Evolutionary conservation across 805 yeast genomes (phyloP).

Genomic region (Suhomyces kilbournensis): DNA sequence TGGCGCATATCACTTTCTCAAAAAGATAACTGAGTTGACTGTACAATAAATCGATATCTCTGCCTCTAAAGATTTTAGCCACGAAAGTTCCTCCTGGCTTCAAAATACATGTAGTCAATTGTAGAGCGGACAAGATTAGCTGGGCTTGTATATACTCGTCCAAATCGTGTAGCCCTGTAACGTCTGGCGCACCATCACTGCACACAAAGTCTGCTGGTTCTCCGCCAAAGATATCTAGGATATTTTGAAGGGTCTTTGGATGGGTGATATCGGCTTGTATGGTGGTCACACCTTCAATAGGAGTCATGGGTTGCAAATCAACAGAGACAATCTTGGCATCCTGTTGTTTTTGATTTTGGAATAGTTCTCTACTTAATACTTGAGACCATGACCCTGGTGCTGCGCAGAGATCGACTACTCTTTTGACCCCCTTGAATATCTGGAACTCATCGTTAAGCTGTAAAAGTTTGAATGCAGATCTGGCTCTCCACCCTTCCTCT

Average conservation of each 20-base stretch:
- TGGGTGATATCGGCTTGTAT: constrained; percentile 97
- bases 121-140: constrained; percentile 84
- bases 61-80: constrained; percentile 93
- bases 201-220: constrained; percentile 94
- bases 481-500: constrained; percentile 96
- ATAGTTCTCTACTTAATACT: constrained; percentile 73
- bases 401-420: constrained; percentile 97
- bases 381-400: constrained; percentile 99
- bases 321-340: constrained; percentile 84
- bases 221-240: constrained; percentile 81
- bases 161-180: constrained; percentile 92
- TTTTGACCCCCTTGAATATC: constrained; percentile 63
- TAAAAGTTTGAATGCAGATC: constrained; percentile 91
- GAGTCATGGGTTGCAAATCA: constrained; percentile 96
- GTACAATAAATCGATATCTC: constrained; percentile 91
- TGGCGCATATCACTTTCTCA: constrained; percentile 87
- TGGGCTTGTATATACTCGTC: constrained; percentile 98
- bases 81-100: constrained; percentile 91
- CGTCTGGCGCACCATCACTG: constrained; percentile 98
- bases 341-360: constrained; percentile 34
- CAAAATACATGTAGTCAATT: constrained; percentile 83
- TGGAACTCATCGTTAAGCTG: constrained; percentile 91
- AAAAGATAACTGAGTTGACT: constrained; percentile 88
- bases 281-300: constrained; percentile 85
- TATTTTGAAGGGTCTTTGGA: constrained; percentile 77